Conservation (phyloP, 2,329 filamentous ascomycete genomes). For the Aureobasidium mangrovei region DNA sequence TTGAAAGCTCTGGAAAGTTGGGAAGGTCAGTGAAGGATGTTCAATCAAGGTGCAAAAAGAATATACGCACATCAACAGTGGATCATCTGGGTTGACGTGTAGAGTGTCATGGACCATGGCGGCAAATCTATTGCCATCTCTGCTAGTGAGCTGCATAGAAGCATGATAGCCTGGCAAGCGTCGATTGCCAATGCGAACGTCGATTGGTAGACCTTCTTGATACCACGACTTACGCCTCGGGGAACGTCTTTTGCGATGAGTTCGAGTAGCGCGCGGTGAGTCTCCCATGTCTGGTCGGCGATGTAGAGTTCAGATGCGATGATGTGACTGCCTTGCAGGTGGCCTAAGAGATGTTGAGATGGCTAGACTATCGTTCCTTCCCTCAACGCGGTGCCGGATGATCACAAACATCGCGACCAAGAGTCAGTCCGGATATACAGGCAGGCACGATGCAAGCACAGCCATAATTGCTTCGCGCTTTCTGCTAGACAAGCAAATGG, state of each 20-base stretch:
- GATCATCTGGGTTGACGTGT: conserved; percentile 24
- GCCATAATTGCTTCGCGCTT: neutral
- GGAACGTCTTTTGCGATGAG: conserved; percentile 10
- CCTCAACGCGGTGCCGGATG: neutral
- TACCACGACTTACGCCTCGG: conserved; percentile 22
- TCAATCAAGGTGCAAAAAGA: neutral
- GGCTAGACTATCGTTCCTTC: conserved; percentile 1
- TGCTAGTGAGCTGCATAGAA: conserved; percentile 22
- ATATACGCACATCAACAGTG: conserved; percentile 22
- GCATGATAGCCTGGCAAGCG: conserved; percentile 22
- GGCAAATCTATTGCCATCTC: conserved; percentile 25
- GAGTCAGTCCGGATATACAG: no score
- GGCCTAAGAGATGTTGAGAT: neutral
- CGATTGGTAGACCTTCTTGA: conserved; percentile 19
- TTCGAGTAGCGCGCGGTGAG: neutral
- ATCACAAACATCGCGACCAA: no score
- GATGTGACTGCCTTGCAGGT: neutral
- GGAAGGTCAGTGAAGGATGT: neutral
- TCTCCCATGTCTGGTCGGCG: conserved; percentile 4
- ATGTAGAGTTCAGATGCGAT: neutral
- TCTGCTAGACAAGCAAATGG: neutral
- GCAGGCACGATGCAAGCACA: no score
- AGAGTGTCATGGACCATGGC: conserved; percentile 26
- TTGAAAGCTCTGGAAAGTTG: conserved; percentile 20
- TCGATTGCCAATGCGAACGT: conserved; percentile 26